phyloP scores from a whole-genome alignment of 164 flowering plant species.

The Aristolochia contorta region DNA sequence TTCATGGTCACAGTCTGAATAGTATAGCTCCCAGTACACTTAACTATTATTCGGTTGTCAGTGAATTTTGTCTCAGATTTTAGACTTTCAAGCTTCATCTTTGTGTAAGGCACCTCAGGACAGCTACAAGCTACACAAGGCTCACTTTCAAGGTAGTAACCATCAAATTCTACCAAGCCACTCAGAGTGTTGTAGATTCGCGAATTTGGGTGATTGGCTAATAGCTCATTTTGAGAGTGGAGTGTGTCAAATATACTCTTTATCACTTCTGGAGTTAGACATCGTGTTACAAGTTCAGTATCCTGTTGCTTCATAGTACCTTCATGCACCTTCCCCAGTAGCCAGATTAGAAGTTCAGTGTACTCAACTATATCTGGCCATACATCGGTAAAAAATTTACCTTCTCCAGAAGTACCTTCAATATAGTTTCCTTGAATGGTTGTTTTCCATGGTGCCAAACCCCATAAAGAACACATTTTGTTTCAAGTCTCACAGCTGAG shows the following conservation, averaged over 20 bases:
- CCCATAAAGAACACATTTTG: conserved; percentile 80
- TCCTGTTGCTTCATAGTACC: conserved; percentile 48
- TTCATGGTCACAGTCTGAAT: conserved; percentile 96
- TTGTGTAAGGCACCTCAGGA: conserved; percentile 93
- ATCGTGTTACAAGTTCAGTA: conserved; percentile 57
- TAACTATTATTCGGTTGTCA: conserved; percentile 96
- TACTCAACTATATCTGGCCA: conserved; percentile 90
- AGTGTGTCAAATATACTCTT: conserved; percentile 84
- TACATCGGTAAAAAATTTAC: conserved; percentile 67
- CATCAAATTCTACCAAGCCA: conserved; percentile 95
- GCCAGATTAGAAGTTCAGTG: conserved; percentile 66
- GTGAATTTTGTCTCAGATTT: conserved; percentile 98
- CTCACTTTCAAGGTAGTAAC: conserved; percentile 98
- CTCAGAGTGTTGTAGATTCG: conserved; percentile 92
- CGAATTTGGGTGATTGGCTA: conserved; percentile 98
- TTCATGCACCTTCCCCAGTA: conserved; percentile 73
- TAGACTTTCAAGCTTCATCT: conserved; percentile 91
- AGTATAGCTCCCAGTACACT: conserved; percentile 97
- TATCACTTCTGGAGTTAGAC: conserved; percentile 74
- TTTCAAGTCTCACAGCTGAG: conserved; percentile 73
- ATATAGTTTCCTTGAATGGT: conserved; percentile 62
- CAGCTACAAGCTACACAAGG: conserved; percentile 99
- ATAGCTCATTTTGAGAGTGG: conserved; percentile 83
- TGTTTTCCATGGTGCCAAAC: conserved; percentile 88
- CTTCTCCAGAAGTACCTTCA: conserved; percentile 59